Base-by-base conservation (phyloP, 116 monocot species). In the Phalaenopsis hybrid region DNA sequence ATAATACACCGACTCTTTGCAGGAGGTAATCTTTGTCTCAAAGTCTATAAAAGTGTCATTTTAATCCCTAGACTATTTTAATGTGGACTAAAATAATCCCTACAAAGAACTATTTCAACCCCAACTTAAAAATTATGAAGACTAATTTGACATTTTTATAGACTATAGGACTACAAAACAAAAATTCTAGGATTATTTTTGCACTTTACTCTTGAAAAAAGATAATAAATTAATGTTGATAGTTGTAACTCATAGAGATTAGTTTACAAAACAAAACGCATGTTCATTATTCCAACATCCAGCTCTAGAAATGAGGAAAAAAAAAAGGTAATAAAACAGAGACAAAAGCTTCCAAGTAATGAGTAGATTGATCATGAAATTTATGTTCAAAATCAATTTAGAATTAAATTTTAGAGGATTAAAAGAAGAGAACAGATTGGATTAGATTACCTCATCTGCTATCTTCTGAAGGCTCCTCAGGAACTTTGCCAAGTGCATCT, bases 401-500 rank as follows among this genome's bases (percentile, higher is more conserved):
- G 67, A 25, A 7, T 6, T 8, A 67, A 6, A 21, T 67, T 23
- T 25, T 25, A 28, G 67, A 67, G 21, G 15, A 72, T 72, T 12
- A 34, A 37, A 72, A 13, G 72, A 72, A 4, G 31, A 34, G 0
- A 72, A 4, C 4, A 37, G 0, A 21, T 7, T 12, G 67, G 28
- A 0, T 25, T 15, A 75, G 75, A 75, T 13, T 52, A 99, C 95
- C 95, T 95, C 99, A 76, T 99, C 95, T 13, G 99, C 99, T 63
- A 95, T 85, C 81, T 95, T 99, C 79, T 99, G 99, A 61, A 99
- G 91, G 81, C 95, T 99, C 78, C 99, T 88, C 37, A 99, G 86
- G 74, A 99, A 99, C 76, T 95, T 99, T 12, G 91, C 99, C 51
- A 95, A 89, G 81, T 95, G 99, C 99, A 94, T 95, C 83, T 99